Evolutionary conservation across 805 yeast genomes (phyloP).

Genomic region (Metschnikowia proteae): DNA sequence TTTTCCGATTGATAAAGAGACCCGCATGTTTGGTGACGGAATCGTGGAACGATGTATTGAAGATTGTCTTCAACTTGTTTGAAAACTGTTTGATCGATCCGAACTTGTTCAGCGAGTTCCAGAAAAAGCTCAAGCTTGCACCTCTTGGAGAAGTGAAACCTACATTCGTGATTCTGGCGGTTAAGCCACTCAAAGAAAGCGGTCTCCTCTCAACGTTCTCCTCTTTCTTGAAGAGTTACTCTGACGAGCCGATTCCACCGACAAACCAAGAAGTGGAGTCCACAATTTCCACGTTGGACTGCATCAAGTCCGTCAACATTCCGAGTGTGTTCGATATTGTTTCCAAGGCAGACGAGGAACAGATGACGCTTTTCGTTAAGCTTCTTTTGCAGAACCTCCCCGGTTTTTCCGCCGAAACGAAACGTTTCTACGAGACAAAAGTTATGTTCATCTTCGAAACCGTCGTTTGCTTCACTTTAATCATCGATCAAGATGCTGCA

Average conservation of each 20-base stretch:
- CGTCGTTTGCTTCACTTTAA: constrained; percentile 34
- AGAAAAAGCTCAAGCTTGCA: constrained; percentile 49
- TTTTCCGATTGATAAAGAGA: constrained; percentile 70
- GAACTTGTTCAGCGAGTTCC: constrained; percentile 57
- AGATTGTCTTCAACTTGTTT: constrained; percentile 59
- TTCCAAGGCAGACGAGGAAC: constrained; percentile 32
- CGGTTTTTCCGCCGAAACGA: constrained; percentile 23
- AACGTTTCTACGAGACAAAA: constrained; percentile 45
- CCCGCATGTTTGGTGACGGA: constrained; percentile 48
- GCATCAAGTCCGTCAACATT: constrained; percentile 68
- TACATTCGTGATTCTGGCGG: constrained; percentile 57
- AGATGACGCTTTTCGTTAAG: constrained; percentile 36
- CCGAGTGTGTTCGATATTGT: constrained; percentile 52
- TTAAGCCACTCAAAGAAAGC: constrained; percentile 62
- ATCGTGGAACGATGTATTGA: constrained; percentile 60
- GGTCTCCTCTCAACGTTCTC: constrained; percentile 90
- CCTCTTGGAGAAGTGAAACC: constrained; percentile 63
- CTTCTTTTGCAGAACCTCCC: constrained; percentile 30
- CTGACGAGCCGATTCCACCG: constrained; percentile 88
- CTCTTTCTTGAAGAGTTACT: constrained; percentile 81
- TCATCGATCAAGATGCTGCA: constrained; percentile 23
- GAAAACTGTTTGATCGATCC: constrained; percentile 72
- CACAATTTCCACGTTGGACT: constrained; percentile 77
- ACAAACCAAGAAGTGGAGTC: constrained; percentile 88
- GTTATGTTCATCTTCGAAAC: constrained; percentile 47